These are phyloP conservation scores for Angomonas deanei DNA, from an alignment of 208 protist genomes.

Conservation along the genomic window DNA sequence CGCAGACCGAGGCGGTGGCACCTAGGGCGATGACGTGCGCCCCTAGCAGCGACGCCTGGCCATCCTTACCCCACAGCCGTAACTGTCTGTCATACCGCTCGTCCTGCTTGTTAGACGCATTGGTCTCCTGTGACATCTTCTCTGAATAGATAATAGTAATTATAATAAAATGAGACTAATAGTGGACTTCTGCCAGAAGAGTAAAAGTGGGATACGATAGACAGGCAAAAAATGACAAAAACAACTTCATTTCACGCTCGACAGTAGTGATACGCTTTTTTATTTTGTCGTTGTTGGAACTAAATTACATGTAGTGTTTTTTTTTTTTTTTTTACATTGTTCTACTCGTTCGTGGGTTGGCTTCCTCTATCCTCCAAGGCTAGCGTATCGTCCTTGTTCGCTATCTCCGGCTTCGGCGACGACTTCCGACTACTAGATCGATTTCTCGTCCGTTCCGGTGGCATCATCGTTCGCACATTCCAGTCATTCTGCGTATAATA, in stretches of 20 bases:
- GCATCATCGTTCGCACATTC: conserved; percentile 46
- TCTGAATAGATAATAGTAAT: background rate
- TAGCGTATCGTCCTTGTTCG: background rate
- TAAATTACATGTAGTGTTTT: background rate
- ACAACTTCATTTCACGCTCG: too few species aligned
- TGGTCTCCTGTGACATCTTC: too few species aligned
- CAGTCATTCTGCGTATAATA: conserved; percentile 86
- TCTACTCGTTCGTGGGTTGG: background rate
- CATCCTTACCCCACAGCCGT: conserved; percentile 92
- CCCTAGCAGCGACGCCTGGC: conserved; percentile 82
- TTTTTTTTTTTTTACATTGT: background rate
- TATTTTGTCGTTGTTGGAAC: too few species aligned
- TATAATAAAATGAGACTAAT: background rate
- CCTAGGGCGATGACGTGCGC: conserved; percentile 91
- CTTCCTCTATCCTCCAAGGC: background rate
- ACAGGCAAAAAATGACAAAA: too few species aligned
- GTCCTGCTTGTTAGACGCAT: conserved; percentile 21
- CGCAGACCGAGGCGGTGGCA: conserved; percentile 82
- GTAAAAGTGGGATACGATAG: too few species aligned
- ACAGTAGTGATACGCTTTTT: too few species aligned
- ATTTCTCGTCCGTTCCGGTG: background rate
- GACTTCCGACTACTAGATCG: too few species aligned
- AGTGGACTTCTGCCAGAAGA: background rate
- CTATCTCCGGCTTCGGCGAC: too few species aligned
- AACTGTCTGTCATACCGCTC: conserved; percentile 91